Evolutionary conservation across 176 grass and related monocot genomes (phyloP).

Genomic region (Juncus effusus): DNA sequence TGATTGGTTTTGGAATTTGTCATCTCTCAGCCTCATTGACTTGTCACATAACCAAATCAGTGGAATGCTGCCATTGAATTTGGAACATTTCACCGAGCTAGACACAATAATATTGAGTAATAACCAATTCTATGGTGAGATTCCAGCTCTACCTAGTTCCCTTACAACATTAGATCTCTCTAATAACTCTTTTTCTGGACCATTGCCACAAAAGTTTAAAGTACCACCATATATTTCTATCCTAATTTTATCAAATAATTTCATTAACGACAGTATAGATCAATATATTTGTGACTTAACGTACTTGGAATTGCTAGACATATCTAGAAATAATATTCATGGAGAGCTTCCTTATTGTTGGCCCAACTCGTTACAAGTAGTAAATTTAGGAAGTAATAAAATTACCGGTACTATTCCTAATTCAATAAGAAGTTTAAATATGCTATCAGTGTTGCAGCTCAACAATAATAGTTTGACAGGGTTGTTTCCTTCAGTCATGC

Average conservation of each 20-base stretch:
- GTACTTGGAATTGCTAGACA: constrained; percentile 12
- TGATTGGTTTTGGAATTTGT: constrained; percentile 22
- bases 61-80: constrained; percentile 9
- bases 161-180: background rate
- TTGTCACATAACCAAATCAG: constrained; percentile 20
- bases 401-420: constrained; percentile 8
- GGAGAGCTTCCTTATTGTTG: background rate
- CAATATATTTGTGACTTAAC: constrained; percentile 24
- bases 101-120: background rate
- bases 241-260: background rate
- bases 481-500: background rate
- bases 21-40: background rate
- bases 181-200: background rate
- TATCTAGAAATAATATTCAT: constrained; percentile 22
- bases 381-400: background rate
- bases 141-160: background rate
- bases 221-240: background rate
- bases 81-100: background rate
- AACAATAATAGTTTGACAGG: constrained; percentile 31
- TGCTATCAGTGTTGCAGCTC: constrained; percentile 13
- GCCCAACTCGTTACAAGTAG: background rate
- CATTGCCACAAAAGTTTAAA: constrained; percentile 1
- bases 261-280: background rate
- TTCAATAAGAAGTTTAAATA: background rate
- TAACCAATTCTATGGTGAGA: background rate